Percentiles rank a stretch among this genome's conserved stretches.
phyloP scores from a whole-genome alignment of 2,329 filamentous ascomycete species.

The Sordariomycetes sp. region DNA sequence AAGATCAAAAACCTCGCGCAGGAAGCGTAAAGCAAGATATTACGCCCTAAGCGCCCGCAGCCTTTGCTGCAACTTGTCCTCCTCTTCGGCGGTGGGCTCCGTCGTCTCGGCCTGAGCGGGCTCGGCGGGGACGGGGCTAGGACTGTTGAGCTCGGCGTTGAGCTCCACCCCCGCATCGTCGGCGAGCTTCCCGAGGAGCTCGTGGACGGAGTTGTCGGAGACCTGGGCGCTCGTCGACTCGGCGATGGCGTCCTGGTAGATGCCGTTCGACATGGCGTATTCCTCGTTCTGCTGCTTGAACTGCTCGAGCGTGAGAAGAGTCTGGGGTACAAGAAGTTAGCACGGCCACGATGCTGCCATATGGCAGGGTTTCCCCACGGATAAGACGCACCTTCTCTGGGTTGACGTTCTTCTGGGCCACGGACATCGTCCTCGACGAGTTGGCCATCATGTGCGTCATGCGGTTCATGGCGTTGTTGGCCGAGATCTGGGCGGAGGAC shows the following conservation, averaged over 20 bases:
- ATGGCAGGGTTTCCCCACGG: no score
- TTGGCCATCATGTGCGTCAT: slow-evolving; percentile 55
- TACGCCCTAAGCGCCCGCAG: slow-evolving; percentile 44
- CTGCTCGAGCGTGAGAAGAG: slow-evolving; percentile 49
- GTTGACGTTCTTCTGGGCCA: slow-evolving; percentile 47
- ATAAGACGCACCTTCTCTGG: slow-evolving; percentile 36
- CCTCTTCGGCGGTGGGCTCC: slow-evolving; percentile 66
- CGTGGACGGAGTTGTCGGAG: slow-evolving; percentile 76
- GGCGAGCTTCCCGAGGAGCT: slow-evolving; percentile 73
- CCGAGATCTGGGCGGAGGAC: slow-evolving; percentile 49
- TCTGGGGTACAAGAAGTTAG: slow-evolving; percentile 19
- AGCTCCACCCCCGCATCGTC: slow-evolving; percentile 83
- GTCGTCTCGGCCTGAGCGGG: slow-evolving; percentile 40
- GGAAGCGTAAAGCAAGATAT: not conserved
- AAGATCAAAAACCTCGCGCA: not conserved
- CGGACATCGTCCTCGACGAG: slow-evolving; percentile 46
- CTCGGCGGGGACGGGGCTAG: slow-evolving; percentile 45
- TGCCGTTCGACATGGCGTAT: slow-evolving; percentile 55
- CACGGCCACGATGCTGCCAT: not conserved
- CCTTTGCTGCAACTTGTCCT: slow-evolving; percentile 60
- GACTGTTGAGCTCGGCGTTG: slow-evolving; percentile 57
- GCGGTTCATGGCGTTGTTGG: slow-evolving; percentile 54
- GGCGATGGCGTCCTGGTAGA: slow-evolving; percentile 78
- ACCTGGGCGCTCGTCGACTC: slow-evolving; percentile 64
- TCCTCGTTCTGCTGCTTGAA: slow-evolving; percentile 54